Base-by-base conservation (phyloP, 1,284 basidiomycete genomes). In the Pholiota adiposa region DNA sequence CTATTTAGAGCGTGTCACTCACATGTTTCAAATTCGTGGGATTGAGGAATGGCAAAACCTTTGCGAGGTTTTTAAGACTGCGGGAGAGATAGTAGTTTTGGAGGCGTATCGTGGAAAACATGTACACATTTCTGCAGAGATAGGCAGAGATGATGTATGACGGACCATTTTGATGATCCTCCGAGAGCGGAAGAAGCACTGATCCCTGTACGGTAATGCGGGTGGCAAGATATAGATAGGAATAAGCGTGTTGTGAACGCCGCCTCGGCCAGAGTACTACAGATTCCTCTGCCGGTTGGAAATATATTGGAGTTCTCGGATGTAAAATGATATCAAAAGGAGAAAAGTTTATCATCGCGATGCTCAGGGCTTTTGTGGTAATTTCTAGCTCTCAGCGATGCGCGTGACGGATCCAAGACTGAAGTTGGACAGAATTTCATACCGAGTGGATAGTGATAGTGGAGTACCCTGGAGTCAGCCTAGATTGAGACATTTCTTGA, bases 121-220 rank as follows among this genome's bases (percentile, higher is more conserved):
- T 33, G n/a, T 9, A 18, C 19, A 19, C 11, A 31, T 21, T n/a
- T 34, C 25, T 48, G 44, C 48, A 50, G 12, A 21, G 18, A 18
- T 27, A 23, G 27, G 34, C 19, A 25, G 11, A 21, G 9, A 50
- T 49, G 25, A 33, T 50, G 54, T 36, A 18, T 55, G 27, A 8
- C 19, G 21, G 41, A 55, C 19, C 44, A 43, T 55, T 55, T 11
- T 55, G 29, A 27, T 55, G 44, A 34, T 48, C 54, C 44, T 56
- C 54, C 54, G 54, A 56, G n/a, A 46, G 27, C 46, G 54, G 54
- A 49, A 56, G 54, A 56, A 56, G 44, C 33, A 50, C 9, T 38
- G 36, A 12, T 38, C 36, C 14, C 36, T 38, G 16, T 12, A 38
- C 36, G 16, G 36, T 14, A 38, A 4, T 18, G 31, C 31, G 9